phyloP scores from a whole-genome alignment of 352 stramenopile genomes.

The Phytophthora tubulina region DNA sequence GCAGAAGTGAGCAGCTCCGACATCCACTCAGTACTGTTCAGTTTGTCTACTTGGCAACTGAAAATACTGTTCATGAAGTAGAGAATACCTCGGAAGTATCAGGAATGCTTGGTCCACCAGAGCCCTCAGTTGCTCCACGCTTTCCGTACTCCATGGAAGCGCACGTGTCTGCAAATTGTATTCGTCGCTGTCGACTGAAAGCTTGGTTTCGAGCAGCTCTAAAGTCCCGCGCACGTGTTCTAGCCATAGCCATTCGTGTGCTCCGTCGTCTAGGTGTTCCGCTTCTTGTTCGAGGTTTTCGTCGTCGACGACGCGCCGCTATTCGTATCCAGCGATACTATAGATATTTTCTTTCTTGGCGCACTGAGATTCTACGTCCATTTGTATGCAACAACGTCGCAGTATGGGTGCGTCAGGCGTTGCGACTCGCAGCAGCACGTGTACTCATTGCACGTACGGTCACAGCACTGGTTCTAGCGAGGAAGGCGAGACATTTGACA shows the following conservation, averaged over 20 bases:
- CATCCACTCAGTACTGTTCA: conserved; percentile 43
- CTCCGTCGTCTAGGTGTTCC: conserved; percentile 45
- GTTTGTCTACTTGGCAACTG: conserved; percentile 19
- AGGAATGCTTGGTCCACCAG: neutral
- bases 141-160: conserved; percentile 59
- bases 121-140: neutral
- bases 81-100: neutral
- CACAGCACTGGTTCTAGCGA: conserved; percentile 21
- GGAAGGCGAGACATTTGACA: conserved; percentile 15
- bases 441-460: conserved; percentile 28
- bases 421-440: conserved; percentile 10
- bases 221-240: conserved; percentile 21
- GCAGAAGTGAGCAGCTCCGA: conserved; percentile 49
- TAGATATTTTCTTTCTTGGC: conserved; percentile 37
- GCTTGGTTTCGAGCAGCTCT: conserved; percentile 44
- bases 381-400: conserved; percentile 28
- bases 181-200: conserved; percentile 34
- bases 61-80: neutral
- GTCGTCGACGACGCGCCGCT: conserved; percentile 36
- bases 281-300: conserved; percentile 37
- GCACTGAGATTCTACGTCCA: conserved; percentile 20
- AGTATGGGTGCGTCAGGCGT: conserved; percentile 15
- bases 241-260: conserved; percentile 47
- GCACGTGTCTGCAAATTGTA: conserved; percentile 35
- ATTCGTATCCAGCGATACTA: conserved; percentile 45